Evolutionary conservation across 129 eudicot species (phyloP).

Genomic region (Gnaphalium uliginosum): DNA sequence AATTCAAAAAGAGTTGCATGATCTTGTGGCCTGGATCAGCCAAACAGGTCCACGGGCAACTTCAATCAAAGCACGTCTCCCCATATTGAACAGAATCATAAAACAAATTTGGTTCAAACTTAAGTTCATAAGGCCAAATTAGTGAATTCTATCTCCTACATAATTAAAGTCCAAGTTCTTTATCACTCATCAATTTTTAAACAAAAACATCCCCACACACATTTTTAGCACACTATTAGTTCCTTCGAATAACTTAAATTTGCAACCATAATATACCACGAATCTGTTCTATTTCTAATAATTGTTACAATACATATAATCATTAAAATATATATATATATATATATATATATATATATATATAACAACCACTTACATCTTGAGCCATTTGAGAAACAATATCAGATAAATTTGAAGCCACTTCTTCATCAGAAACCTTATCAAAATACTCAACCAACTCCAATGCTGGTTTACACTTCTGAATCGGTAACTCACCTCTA

Average conservation of each 20-base stretch:
- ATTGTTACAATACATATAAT: neutral
- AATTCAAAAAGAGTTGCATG: neutral
- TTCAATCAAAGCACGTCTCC: neutral
- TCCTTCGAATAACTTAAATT: neutral
- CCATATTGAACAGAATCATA: neutral
- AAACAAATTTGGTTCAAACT: neutral
- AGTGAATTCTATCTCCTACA: neutral
- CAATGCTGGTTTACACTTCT: conserved; percentile 82
- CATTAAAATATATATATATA: neutral
- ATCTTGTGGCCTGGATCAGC: neutral
- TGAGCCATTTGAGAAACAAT: conserved; percentile 90
- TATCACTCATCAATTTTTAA: neutral
- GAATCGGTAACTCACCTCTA: conserved; percentile 76
- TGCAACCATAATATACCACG: neutral
- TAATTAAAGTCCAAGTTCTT: neutral
- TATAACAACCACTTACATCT: conserved; percentile 66
- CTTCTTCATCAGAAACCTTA: conserved; percentile 49
- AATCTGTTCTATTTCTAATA: conserved; percentile 1
- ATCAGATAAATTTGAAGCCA: conserved; percentile 80
- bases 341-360: no score
- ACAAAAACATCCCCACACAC: neutral
- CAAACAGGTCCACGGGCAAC: neutral
- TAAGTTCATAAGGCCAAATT: neutral
- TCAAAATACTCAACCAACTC: conserved; percentile 73
- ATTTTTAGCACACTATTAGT: neutral